Evolutionary conservation across 768 basidiomycete genomes (phyloP).

Genomic region (Cantharellus cinnabarinus): DNA sequence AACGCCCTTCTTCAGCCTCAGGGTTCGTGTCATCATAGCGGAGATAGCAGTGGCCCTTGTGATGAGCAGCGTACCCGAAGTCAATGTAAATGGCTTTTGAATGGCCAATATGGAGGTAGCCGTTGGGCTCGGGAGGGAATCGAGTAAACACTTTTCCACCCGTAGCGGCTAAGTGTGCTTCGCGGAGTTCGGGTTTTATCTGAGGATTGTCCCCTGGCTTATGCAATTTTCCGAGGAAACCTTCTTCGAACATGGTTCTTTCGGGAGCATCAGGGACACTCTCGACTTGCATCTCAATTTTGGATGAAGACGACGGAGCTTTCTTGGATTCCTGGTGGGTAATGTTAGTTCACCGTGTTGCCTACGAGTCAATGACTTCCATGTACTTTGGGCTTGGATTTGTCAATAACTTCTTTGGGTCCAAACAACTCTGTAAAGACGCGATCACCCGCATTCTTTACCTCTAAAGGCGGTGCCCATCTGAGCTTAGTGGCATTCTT

Average conservation of each 20-base stretch:
- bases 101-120: constrained; percentile 87
- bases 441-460: constrained; percentile 63
- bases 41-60: constrained; percentile 82
- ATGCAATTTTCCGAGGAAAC: constrained; percentile 82
- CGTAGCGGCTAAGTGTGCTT: constrained; percentile 63
- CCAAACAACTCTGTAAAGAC: constrained; percentile 52
- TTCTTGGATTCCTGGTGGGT: constrained; percentile 9
- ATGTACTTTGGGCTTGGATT: constrained; percentile 28
- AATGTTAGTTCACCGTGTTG: constrained; percentile 18
- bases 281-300: constrained; percentile 10
- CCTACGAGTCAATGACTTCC: background rate
- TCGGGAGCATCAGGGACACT: constrained; percentile 20
- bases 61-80: constrained; percentile 93
- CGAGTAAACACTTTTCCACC: constrained; percentile 78
- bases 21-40: constrained; percentile 98
- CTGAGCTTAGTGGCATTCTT: constrained; percentile 42
- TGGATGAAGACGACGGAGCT: constrained; percentile 11
- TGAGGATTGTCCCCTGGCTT: constrained; percentile 90
- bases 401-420: constrained; percentile 35
- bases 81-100: constrained; percentile 97
- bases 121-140: constrained; percentile 97
- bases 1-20: constrained; percentile 87
- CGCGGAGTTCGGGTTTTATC: constrained; percentile 51
- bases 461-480: constrained; percentile 69
- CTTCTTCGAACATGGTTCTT: constrained; percentile 68